These are phyloP conservation scores for Lecanicillium sp. DNA, from an alignment of 2,329 filamentous ascomycete species.

Conservation along the genomic window DNA sequence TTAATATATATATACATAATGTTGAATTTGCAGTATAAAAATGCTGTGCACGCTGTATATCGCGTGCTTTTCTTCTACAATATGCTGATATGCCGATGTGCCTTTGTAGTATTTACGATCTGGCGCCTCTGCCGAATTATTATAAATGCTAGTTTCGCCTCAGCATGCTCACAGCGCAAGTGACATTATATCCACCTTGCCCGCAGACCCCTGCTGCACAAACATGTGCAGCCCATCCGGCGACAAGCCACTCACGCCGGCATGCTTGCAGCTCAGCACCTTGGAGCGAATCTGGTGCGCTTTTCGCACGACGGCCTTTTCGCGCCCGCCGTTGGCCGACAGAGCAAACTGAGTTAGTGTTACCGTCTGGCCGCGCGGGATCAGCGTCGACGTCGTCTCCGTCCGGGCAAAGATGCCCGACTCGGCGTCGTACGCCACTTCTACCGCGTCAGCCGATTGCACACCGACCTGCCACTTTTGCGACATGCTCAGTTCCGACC, in stretches of 20 bases:
- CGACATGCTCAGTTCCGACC: conserved; percentile 3
- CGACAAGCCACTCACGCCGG: conserved; percentile 5
- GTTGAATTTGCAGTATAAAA: no score
- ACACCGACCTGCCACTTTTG: conserved; percentile 9
- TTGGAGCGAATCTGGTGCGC: conserved; percentile 4
- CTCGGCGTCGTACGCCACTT: conserved; percentile 1
- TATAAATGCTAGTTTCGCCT: no score
- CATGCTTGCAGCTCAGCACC: conserved; percentile 3
- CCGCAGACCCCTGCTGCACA: conserved; percentile 2
- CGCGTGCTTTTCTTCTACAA: no score
- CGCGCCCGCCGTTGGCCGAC: conserved; percentile 6
- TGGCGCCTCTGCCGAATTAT: no score
- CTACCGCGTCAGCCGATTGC: background rate
- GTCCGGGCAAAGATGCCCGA: conserved; percentile 6
- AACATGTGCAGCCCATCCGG: conserved; percentile 5
- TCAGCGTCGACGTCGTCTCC: conserved; percentile 1
- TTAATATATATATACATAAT: no score
- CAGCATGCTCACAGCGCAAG: background rate
- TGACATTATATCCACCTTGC: conserved; percentile 5
- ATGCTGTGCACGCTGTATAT: no score
- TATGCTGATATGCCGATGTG: no score
- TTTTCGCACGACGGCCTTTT: conserved; percentile 5
- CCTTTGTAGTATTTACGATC: no score
- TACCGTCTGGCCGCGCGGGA: conserved; percentile 4
- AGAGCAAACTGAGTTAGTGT: conserved; percentile 7